Base-by-base conservation (phyloP, 2,329 filamentous ascomycete species). In the Aphanoascus verrucosus region DNA sequence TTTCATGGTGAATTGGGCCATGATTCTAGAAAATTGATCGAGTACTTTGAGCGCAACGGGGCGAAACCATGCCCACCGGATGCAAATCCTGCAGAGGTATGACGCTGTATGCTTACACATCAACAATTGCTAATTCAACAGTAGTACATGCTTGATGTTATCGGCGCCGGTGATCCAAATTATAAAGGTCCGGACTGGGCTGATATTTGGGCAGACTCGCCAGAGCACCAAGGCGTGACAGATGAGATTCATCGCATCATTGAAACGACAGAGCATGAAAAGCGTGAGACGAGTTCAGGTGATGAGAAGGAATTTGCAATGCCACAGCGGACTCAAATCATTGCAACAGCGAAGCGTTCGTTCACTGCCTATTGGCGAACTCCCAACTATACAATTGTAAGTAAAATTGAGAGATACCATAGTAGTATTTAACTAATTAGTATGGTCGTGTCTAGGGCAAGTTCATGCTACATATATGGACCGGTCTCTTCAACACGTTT, bases 1-100 rank as follows among this genome's bases (percentile, higher is more conserved):
- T 94, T 94, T 72, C 91, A 93, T 63, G 88, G 88, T 17, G 83
- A 90, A 55, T 85, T 94, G 42, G 88, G 88, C 47, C 76, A 81
- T 49, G 86, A 93, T 55, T 87, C 86, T 0, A 71, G 75, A 32
- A 74, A 82, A 17, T 72, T 94, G n/a, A 79, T 88, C 38, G 76
- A 79, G 17, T 85, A 84, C 63, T 89, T 90, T 54, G 78, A 84
- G 62, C 59, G 66, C 5, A 78, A 85, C 55, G 84, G 84, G 1
- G 82, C 77, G 1, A 75, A 79, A 23, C 68, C 70, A 40, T 88
- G 84, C 58, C 75, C 71, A 3, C 69, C 74, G 4, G 70, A 80
- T 12, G 83, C 83, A 60, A 88, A 88, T 60, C 85, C 85, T 0
- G 85, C 85, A 12, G 85, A 88, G 65, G 71, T 57, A 66, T 66